Evolutionary conservation across 495 filamentous ascomycete species (phyloP).

Genomic region (Melanomma pulvis-pyrius): DNA sequence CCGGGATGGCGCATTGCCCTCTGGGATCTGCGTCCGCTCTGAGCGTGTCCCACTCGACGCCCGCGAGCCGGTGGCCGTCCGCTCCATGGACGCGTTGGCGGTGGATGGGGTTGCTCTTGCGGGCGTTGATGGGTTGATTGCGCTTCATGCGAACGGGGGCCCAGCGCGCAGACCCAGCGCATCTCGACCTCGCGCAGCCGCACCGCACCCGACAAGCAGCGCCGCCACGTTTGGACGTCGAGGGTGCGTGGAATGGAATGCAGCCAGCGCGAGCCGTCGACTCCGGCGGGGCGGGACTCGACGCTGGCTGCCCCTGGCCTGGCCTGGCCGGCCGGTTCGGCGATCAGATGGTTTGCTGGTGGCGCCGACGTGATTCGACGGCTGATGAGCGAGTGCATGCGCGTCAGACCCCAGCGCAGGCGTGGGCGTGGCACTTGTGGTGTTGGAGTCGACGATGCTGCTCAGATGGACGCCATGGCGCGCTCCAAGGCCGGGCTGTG

Average conservation of each 20-base stretch:
- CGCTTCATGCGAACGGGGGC: slow-evolving; percentile 7
- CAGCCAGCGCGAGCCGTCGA: no score
- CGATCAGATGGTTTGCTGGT: no score
- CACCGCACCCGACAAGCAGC: no score
- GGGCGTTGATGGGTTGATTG: slow-evolving; percentile 6
- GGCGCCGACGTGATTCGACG: no score
- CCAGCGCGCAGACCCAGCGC: neutral
- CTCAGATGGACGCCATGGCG: neutral
- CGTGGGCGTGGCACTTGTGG: neutral
- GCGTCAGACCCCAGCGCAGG: no score
- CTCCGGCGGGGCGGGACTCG: neutral
- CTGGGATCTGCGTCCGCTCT: neutral
- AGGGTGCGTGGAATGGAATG: no score
- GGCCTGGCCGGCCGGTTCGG: no score
- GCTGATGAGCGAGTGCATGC: no score
- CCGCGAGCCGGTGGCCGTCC: neutral
- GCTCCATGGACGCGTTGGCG: neutral
- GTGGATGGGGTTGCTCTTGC: neutral
- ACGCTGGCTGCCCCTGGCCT: no score
- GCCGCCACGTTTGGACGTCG: no score
- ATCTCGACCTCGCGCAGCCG: neutral
- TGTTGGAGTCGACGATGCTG: neutral
- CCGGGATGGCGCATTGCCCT: neutral
- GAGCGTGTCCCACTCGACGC: slow-evolving; percentile 10
- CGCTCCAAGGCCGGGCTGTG: neutral